Evolutionary conservation across 73 alveolate genomes (phyloP).

Genomic region (Paramecium sonneborni): DNA sequence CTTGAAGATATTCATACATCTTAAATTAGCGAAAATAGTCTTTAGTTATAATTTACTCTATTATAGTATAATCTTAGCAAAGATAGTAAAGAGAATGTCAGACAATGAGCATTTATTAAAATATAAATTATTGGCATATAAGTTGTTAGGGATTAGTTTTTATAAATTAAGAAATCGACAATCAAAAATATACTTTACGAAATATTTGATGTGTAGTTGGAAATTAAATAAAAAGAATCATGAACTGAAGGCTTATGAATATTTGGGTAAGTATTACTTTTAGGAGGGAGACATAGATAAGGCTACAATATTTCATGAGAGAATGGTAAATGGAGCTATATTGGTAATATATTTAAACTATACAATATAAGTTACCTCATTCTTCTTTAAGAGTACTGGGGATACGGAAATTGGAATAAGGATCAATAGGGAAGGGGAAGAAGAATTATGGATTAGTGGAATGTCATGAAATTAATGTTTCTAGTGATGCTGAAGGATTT

Average conservation of each 20-base stretch:
- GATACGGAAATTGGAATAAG: background rate
- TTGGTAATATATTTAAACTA: background rate
- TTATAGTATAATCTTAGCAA: background rate
- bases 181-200: background rate
- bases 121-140: background rate
- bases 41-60: background rate
- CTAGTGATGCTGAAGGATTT: background rate
- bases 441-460: background rate
- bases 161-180: background rate
- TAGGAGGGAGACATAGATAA: slow-evolving; percentile 50
- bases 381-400: background rate
- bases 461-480: background rate
- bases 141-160: background rate
- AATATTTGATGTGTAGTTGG: slow-evolving; percentile 56
- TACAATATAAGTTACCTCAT: background rate
- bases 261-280: slow-evolving; percentile 45
- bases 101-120: background rate
- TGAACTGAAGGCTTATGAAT: slow-evolving; percentile 56
- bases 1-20: background rate
- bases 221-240: background rate
- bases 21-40: background rate
- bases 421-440: background rate
- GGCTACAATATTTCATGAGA: slow-evolving; percentile 49
- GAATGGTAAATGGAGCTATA: slow-evolving; percentile 44
- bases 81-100: background rate